Percentiles rank a stretch among this genome's conserved stretches.
phyloP scores from a whole-genome alignment of 2,329 filamentous ascomycete genomes.

The Aspergillus nomiae region DNA sequence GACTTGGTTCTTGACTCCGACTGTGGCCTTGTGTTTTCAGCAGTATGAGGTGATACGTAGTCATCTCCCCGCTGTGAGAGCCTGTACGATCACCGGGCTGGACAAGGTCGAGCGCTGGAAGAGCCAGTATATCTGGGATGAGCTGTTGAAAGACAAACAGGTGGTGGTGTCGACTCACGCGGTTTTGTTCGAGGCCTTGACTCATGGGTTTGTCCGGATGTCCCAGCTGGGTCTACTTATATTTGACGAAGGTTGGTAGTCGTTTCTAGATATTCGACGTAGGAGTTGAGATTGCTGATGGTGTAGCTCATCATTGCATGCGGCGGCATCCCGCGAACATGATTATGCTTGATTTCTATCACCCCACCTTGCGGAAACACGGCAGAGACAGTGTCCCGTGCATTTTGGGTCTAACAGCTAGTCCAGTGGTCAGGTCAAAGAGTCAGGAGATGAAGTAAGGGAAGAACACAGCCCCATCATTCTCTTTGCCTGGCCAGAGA shows the following conservation, averaged over 20 bases:
- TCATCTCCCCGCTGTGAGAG: slow-evolving; percentile 60
- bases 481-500: slow-evolving; percentile 6
- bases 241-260: slow-evolving; percentile 75
- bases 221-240: slow-evolving; percentile 67
- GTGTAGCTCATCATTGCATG: slow-evolving; percentile 70
- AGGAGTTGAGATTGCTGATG: neutral
- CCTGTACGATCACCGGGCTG: slow-evolving; percentile 66
- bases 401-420: slow-evolving; percentile 80
- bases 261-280: too few relatives aligned
- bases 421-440: slow-evolving; percentile 67
- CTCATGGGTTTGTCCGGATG: slow-evolving; percentile 72
- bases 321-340: slow-evolving; percentile 64
- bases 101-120: slow-evolving; percentile 76
- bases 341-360: slow-evolving; percentile 76
- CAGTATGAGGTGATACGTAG: slow-evolving; percentile 62
- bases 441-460: slow-evolving; percentile 55
- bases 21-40: slow-evolving; percentile 67
- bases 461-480: neutral
- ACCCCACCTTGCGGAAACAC: slow-evolving; percentile 39
- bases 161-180: slow-evolving; percentile 80
- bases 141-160: slow-evolving; percentile 62
- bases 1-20: slow-evolving; percentile 75
- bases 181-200: slow-evolving; percentile 72
- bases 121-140: slow-evolving; percentile 66
- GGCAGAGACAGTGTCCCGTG: slow-evolving; percentile 54